Base-by-base conservation (phyloP, 2,329 filamentous ascomycete species). In the Colletotrichum shisoi region DNA sequence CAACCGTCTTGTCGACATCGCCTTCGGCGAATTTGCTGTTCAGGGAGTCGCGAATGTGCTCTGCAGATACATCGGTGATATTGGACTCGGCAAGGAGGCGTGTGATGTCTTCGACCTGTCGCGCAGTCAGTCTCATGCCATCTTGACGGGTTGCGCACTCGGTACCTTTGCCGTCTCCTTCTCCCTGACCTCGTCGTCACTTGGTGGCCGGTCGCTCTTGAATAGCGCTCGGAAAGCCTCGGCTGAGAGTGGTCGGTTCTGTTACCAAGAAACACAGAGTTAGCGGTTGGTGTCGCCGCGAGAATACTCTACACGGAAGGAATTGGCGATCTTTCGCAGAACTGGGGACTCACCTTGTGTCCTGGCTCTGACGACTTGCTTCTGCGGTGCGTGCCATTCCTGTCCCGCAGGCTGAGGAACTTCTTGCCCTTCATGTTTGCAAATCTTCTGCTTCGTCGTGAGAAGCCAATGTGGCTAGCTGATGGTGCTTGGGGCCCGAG, bases 401-500 rank as follows among this genome's bases (percentile, higher is more conserved):
- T 92, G 73, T 92, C 90, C 71, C 89, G 86, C 71, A 89, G 83
- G 77, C 87, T 91, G 68, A 91, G 86, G 76, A 93, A 89, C 73
- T 89, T 88, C 75, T 86, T 88, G 70, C 82, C 78, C 78, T 85
- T 87, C 82, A 87, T 86, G 74, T 71, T 82, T 74, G 68, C 70
- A 59, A 37, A 21, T 31, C 27, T 49, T 11, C 21, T 31, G 42
- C 40, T 57, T 24, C 54, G 63, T 39, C 19, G 46, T 52, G 53
- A 17, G 57, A 52, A 63, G 48, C 27, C 27, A 48, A 21, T 8
- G 8, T 52, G 40, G 51, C 21, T 21, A 31, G 17, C 4, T 53
- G 15, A 42, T 61, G 9, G 49, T 34, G 24, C 21, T 42, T 60
- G 57, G 57, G 49, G 19, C 56, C 42, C 31, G 17, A 46, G 40